Base-by-base conservation (phyloP, 2,329 filamentous ascomycete species). In the Botrytis hyacinthi region DNA sequence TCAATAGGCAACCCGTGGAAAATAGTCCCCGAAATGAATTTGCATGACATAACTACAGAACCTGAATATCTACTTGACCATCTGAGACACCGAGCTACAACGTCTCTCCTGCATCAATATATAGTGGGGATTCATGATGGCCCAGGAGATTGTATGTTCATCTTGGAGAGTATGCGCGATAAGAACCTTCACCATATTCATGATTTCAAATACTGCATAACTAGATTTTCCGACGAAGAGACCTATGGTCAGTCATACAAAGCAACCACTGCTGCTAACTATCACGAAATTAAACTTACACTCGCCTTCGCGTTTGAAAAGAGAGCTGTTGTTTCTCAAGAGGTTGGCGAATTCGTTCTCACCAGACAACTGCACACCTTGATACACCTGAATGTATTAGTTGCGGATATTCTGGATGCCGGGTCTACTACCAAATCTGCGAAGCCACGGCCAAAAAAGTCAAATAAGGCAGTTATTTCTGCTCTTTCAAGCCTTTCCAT, bases 11-110 rank as follows among this genome's bases (percentile, higher is more conserved):
- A 79, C 80, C n/a, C 77, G 83, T 82, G 75, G 76, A 83, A 82
- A n/a, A 62, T 85, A 3, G 76, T 83, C 0, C 84, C 84, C 0
- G 86, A 86, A 66, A 83, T 81, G 80, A 86, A 87, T 73, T 72
- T 86, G 1, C 79, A 77, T 12, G 83, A 86, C 37, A 77, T 86
- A 3, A 76, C 82, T 5, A 76, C 79, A 0, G 78, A 76, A 2
- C 81, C 84, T 0, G 79, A 84, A n/a, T 80, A 68, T 44, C 72
- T 86, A 6, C 78, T 86, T 1, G 77, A 82, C 20, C 75, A 84
- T 9, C 74, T 87, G 4, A 81, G 82, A 37, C 76, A 84, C 51
- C 81, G 84, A 10, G 81, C 82, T 51, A 83, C 81, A 0, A 81
- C 71, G 0, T 73, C 80, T 0, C 75, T 84, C 4, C 37, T 68